Conservation (phyloP, 805 yeast genomes). For the Priceomyces melissophilus region DNA sequence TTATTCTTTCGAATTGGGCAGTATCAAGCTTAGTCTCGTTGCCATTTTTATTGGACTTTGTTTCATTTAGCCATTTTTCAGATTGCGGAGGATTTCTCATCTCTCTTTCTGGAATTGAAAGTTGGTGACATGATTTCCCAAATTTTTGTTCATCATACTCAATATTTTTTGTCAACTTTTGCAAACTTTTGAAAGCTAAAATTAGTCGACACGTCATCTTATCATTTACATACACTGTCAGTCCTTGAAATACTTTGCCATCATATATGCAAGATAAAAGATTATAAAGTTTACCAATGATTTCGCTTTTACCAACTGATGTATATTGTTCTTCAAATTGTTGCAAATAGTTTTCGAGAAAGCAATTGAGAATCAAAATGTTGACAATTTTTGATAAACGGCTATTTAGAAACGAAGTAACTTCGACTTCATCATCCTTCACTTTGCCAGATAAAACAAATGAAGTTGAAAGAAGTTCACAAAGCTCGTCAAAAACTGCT, state of each 20-base stretch:
- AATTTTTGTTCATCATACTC: too few relatives aligned
- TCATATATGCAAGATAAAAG: background rate
- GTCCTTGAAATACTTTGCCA: background rate
- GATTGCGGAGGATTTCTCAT: background rate
- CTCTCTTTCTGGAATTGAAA: background rate
- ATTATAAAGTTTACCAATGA: background rate
- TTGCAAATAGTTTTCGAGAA: background rate
- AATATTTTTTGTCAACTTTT: background rate
- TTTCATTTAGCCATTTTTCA: too few relatives aligned
- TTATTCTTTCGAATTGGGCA: background rate
- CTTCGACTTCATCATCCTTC: background rate
- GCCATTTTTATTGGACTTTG: background rate
- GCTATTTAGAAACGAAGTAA: background rate
- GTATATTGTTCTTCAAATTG: background rate
- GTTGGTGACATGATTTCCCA: too few relatives aligned
- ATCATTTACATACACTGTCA: background rate
- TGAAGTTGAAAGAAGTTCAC: background rate
- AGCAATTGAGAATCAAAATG: conserved; percentile 4
- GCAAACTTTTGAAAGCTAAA: background rate
- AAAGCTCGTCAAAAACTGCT: background rate
- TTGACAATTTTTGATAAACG: conserved; percentile 5
- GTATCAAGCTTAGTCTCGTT: background rate
- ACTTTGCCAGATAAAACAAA: background rate
- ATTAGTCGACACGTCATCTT: background rate
- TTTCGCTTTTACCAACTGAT: background rate